Base-by-base conservation (phyloP, 2,329 filamentous ascomycete genomes). In the Trichoderma simmonsii region DNA sequence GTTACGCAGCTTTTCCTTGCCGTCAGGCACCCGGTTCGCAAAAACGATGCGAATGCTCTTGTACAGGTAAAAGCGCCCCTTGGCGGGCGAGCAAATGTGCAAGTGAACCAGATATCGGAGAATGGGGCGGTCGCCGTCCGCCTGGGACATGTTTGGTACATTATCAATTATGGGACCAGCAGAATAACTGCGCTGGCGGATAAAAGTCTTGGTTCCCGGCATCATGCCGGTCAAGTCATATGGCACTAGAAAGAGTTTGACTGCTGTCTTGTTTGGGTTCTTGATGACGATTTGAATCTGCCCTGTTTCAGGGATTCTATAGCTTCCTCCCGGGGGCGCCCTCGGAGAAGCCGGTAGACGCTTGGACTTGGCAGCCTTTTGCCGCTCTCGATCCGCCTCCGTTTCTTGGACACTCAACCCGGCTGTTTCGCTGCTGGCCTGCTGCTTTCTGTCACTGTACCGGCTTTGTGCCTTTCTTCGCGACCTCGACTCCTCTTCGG, bases 201-300 rank as follows among this genome's bases (percentile, higher is more conserved):
- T 92, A 77, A 98, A 98, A 0, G 96, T 99, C 81, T 98, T 98
- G 18, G 94, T 97, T 0, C 94, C 94, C 0, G 94, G 89, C 73
- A 96, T 92, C 95, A 99, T 99, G 66, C 94, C 95, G 1, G 90
- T 87, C 1, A 99, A 85, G 79, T 98, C 94, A 77, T 98, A 99
- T 0, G 95, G 96, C 3, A 99, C 90, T 28, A 98, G 86, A 76
- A 98, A 98, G 0, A 99, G 85, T 81, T 99, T 98, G 70, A 98
- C 95, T 1, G 96, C 96, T 4, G 96, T 98, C 80, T 98, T 98
- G 83, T 98, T 97, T 18, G 95, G 95, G 77, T 98, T 99, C 80
- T 98, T 98, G 80, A 99, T 93, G 73, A 99, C 92, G 74, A 99
- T 97, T 77, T 99, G 96, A 15, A 99, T 85, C 81, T 98, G 96